Evolutionary conservation across 345 rosid species (phyloP), one percentile per base, ranked within the genome.

Genomic region (Salix caprea): DNA sequence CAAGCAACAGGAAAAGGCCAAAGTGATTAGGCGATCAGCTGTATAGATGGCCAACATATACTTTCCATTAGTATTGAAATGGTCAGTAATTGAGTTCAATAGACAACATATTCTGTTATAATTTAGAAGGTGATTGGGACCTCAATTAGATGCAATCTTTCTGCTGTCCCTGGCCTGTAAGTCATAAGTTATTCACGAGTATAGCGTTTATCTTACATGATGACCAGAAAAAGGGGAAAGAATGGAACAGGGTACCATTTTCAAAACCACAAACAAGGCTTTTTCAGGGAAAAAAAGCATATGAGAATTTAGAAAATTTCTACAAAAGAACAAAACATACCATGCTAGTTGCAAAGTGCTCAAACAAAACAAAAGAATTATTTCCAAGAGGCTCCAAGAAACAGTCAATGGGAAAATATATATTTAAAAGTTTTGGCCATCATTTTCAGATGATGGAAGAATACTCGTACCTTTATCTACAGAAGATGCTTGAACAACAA

Each of bases 401-500:
- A 69, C 24, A 75, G 74, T 69, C 69, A 26, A 40, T 46, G 16
- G 48, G 56, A 71, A 36, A 39, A 46, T 9, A 42, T 10, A 21
- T 58, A 44, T 64, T 65, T 40, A 24, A 5, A 75, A 7, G 28
- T 28, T 65, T 34, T 24, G 36, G 21, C 60, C n/a, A 69, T 32
- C 24, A 21, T 36, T 40, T 34, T 65, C 65, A 26, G 62, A 23
- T 1, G 16, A 24, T 36, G 18, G 44, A 71, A 65, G 18, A 30
- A 61, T 30, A 24, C 36, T 24, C 18, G 69, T 85, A 94, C 99
- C 99, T 88, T 89, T 96, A 26, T 90, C 98, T 15, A 61, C 7
- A 8, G 92, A 58, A 19, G 93, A 90, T 52, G 93, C 93, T 82
- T 96, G 98, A 85, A 96, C 91, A 80, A 96, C 87, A 36, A 96